Base-by-base conservation (phyloP, 805 yeast species). In the Metschnikowia picachoensis region DNA sequence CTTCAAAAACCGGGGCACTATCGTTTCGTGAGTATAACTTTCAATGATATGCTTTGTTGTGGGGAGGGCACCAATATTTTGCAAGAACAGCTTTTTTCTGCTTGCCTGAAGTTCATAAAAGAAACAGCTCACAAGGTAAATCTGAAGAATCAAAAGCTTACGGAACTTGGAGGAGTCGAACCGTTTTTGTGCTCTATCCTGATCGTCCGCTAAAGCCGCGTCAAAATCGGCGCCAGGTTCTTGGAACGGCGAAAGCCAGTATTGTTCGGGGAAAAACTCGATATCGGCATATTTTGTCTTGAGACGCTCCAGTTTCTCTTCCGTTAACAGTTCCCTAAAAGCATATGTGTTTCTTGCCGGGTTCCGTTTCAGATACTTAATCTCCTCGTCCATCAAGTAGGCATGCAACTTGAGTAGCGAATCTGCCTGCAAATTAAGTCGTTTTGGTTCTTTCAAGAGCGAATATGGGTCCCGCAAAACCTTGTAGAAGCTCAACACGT, bases 1-100 rank as follows among this genome's bases (percentile, higher is more conserved):
- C 27, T 57, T 56, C 38, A 34, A 47, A 20, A 65, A 59, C 8
- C 55, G 49, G 13, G 49, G 47, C 17, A 54, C 60, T 33, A 60
- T 39, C 27, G 39, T 36, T 20, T 66, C 70, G 2, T 66, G 65
- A 10, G 59, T 52, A 11, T 49, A 20, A 4, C 67, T 72, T 28
- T 71, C 75, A 0, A 61, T 60, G 8, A 72, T 52, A 49, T 72
- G 76, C 49, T 67, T 70, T 9, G 64, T 51, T n/a, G 56, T 55
- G 2, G 61, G 33, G 0, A 69, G 67, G 1, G 68, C 64, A 6
- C 57, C 58, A 3, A 61, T 41, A 0, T 50, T 44, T 11, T 40
- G 33, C 25, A 68, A 45, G 30, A 68, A 52, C 0, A 52, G 55
- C 29, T 45, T 49, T 39, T 63, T 69, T 30, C 56, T 50, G 10